Base-by-base conservation (phyloP, 2,329 filamentous ascomycete genomes). In the Meredithiella fracta region DNA sequence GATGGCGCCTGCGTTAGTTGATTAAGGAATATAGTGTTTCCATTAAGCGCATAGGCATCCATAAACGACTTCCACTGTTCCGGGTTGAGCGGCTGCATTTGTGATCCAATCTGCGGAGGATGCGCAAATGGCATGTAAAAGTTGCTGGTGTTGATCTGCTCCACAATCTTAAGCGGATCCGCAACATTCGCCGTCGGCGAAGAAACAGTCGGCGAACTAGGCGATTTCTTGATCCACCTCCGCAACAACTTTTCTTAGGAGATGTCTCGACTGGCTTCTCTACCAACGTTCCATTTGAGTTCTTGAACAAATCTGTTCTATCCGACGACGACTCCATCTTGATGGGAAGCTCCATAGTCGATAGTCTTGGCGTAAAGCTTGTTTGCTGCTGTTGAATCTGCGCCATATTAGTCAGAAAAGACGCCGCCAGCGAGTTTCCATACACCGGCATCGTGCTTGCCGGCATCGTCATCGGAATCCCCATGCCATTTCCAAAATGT, bases 91-190 rank as follows among this genome's bases (percentile, higher is more conserved):
- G 76, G 76, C 52, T 77, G 74, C 60, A 75, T 68, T 61, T 71
- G 78, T 0, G 76, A 77, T 6, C 76, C 76, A 62, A 75, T 77
- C 22, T 75, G 70, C 2, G 75, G 68, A 3, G 76, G 75, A 53
- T 78, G 78, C 7, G 72, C 73, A 60, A 75, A 78, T 15, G 62
- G 53, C 26, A 44, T 42, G 31, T 56, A 58, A 17, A 68, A 71
- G 67, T 63, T 2, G 65, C 55, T 38, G 67, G 67, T 50, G 69
- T 71, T 1, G 68, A 66, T 47, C 5, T 59, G 60, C 70, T 65
- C 49, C 6, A 37, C 7, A 15, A 50, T 7, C 23, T 23, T 52
- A 6, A 31, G 8, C 2, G n/a, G 9, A 29, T 37, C 25, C n/a
- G 26, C 37, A 3, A 14, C n/a, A 1, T 17, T 49, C 4, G 7